These are phyloP conservation scores for Sugiyamaella xylanicola DNA, from an alignment of 1,139 yeast species.

Conservation along the genomic window DNA sequence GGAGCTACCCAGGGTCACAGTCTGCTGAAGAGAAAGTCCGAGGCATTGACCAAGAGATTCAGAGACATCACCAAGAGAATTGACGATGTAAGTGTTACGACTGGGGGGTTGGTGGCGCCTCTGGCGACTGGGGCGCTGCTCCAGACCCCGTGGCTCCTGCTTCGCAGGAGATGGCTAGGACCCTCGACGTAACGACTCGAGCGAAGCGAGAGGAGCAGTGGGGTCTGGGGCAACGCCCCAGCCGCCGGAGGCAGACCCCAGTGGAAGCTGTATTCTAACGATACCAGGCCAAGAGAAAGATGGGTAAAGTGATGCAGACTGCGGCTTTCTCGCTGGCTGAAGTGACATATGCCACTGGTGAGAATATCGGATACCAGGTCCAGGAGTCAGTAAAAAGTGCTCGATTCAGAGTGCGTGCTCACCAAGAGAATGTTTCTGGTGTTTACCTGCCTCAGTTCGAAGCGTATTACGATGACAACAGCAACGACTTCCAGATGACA, in stretches of 20 bases:
- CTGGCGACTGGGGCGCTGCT: background rate
- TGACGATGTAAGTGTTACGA: slow-evolving; percentile 65
- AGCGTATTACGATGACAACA: slow-evolving; percentile 74
- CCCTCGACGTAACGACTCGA: background rate
- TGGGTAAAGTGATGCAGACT: slow-evolving; percentile 98
- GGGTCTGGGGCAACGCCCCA: slow-evolving; percentile 4
- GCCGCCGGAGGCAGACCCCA: slow-evolving; percentile 1
- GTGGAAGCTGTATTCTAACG: slow-evolving; percentile 4
- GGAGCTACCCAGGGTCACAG: slow-evolving; percentile 98
- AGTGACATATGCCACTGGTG: slow-evolving; percentile 96
- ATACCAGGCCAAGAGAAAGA: slow-evolving; percentile 74
- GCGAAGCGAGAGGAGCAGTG: slow-evolving; percentile 1
- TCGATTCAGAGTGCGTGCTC: slow-evolving; percentile 85
- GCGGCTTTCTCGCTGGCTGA: slow-evolving; percentile 98
- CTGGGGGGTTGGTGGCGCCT: background rate
- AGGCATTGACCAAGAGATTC: slow-evolving; percentile 93
- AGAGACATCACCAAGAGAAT: slow-evolving; percentile 93
- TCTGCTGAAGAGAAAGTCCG: slow-evolving; percentile 89
- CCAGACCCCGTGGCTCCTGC: background rate
- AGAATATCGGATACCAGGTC: slow-evolving; percentile 90
- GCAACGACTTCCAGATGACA: slow-evolving; percentile 92
- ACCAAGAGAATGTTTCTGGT: slow-evolving; percentile 96
- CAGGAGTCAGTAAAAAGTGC: slow-evolving; percentile 89
- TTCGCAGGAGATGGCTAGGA: background rate
- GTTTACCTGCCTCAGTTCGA: slow-evolving; percentile 93